Percentiles rank a stretch among this genome's conserved stretches.
Conservation (phyloP, 2,329 filamentous ascomycete genomes). For the Truncatella angustata region DNA sequence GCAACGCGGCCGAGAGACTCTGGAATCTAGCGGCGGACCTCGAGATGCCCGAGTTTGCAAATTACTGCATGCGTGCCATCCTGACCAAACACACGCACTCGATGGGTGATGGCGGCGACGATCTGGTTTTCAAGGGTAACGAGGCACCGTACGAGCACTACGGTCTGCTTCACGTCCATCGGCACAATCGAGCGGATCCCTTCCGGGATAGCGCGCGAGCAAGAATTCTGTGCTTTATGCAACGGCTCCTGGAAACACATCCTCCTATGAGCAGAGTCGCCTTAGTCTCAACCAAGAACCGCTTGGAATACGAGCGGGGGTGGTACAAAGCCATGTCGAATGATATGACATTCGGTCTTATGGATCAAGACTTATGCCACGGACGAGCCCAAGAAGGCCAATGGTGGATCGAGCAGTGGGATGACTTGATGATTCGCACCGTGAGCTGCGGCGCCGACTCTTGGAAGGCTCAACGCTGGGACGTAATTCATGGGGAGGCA, state of each 20-base stretch:
- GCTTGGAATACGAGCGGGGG: background rate
- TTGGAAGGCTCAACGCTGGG: background rate
- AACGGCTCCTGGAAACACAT: background rate
- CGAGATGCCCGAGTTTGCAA: slow-evolving; percentile 14
- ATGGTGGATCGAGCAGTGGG: background rate
- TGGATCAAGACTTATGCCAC: background rate
- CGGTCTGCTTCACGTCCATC: slow-evolving; percentile 2
- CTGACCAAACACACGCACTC: slow-evolving; percentile 11
- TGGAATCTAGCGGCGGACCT: slow-evolving; percentile 10
- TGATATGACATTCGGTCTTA: background rate
- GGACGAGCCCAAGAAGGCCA: background rate
- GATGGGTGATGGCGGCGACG: background rate
- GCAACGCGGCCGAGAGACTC: slow-evolving; percentile 4
- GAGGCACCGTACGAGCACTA: background rate
- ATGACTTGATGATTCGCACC: background rate
- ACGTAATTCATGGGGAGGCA: background rate
- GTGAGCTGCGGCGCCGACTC: background rate
- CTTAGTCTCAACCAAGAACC: background rate
- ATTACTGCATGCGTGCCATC: slow-evolving; percentile 13
- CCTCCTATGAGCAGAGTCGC: background rate
- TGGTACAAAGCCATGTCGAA: background rate
- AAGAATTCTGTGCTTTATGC: background rate
- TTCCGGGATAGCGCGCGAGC: background rate
- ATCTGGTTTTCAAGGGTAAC: background rate
- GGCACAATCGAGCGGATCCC: background rate